Evolutionary conservation across 1,284 basidiomycete species (phyloP), one percentile per base, ranked within the genome.

Genomic region (Pseudozyma sp.): DNA sequence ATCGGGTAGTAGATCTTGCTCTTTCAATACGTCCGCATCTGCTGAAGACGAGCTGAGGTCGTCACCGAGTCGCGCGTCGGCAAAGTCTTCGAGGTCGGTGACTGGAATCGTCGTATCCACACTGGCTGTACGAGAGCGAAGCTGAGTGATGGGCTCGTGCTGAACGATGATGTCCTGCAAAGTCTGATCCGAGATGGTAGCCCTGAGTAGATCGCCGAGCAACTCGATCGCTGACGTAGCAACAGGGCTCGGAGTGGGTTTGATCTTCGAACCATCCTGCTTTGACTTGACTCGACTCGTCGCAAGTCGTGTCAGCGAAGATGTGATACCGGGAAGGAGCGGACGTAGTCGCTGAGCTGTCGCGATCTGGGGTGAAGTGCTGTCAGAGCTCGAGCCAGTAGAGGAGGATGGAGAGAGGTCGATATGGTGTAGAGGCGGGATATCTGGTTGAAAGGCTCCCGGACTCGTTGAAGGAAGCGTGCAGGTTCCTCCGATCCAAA

Each of bases 401-500:
- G 35, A 34, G n/a, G 39, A 0, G 7, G 40, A 0, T 24, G 44
- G 10, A 7, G 50, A 24, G 2, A 57, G 5, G 1, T 67, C 35
- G 37, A 56, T 16, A 17, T 16, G 42, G 30, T 40, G 30, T 6
- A 55, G 11, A 9, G 54, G 2, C n/a, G 54, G 37, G 17, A 40
- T n/a, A 2, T 47, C 37, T 29, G 40, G 5, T 6, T 24, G 13
- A 11, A 16, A 14, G 14, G 17, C 34, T 4, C 30, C 30, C 30
- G 30, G 16, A 5, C 9, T 16, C 16, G 9, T 29, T 33, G 45
- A 29, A 7, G 57, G 57, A 7, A 51, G 7, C 9, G 47, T 17
- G 31, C 68, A 70, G 11, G 45, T 31, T 5, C 70, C 61, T 2
- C 70, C 70, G 17, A 75, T 71, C 72, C 72, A 75, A 1, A 70